Conservation (phyloP, 1,284 basidiomycete genomes). For the Tylopilus sp. region DNA sequence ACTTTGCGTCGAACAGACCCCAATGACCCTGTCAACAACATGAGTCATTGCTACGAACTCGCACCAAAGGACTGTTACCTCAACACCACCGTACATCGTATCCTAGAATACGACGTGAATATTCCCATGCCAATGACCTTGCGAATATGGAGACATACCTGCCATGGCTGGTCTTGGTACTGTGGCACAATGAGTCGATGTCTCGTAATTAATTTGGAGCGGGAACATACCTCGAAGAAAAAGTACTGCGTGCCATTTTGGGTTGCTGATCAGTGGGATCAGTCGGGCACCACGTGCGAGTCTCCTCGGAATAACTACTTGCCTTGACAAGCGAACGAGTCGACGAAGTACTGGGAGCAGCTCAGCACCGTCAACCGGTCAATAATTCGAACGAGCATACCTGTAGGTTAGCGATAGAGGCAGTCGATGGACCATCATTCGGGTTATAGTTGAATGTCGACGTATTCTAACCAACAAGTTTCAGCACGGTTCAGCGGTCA, state of each 20-base stretch:
- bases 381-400: conserved; percentile 27
- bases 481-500: conserved; percentile 2
- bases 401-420: conserved; percentile 67
- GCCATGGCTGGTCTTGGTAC: conserved; percentile 85
- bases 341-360: conserved; percentile 58
- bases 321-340: conserved; percentile 78
- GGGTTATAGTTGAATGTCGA: conserved; percentile 47
- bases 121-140: background rate
- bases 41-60: conserved; percentile 9
- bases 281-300: conserved; percentile 3
- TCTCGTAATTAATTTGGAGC: background rate
- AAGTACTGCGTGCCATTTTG: conserved; percentile 78
- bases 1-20: conserved; percentile 63
- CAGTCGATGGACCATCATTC: conserved; percentile 62
- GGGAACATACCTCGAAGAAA: conserved; percentile 62
- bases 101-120: conserved; percentile 19
- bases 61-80: conserved; percentile 45
- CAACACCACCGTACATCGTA: conserved; percentile 72
- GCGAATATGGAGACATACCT: conserved; percentile 39
- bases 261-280: conserved; percentile 50
- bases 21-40: conserved; percentile 40
- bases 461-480: conserved; percentile 43
- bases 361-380: conserved; percentile 4
- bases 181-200: conserved; percentile 32
- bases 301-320: conserved; percentile 6